phyloP scores from a whole-genome alignment of 768 basidiomycete genomes.

The Ramaria sp. region DNA sequence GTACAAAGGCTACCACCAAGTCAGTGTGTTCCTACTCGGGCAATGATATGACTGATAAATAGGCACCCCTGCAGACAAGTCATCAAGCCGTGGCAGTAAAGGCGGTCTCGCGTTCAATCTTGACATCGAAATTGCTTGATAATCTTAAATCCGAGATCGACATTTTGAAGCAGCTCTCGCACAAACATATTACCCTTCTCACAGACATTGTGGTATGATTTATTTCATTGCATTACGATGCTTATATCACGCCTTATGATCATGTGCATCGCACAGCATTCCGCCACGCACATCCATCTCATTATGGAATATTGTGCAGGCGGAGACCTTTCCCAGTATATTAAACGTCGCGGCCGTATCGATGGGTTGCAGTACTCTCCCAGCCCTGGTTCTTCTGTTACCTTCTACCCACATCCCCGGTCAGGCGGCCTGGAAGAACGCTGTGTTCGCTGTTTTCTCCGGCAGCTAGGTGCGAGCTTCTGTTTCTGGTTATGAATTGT shows the following conservation, averaged over 20 bases:
- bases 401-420: constrained; percentile 86
- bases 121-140: constrained; percentile 88
- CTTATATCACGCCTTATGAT: not conserved
- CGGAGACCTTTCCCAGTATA: constrained; percentile 92
- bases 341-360: constrained; percentile 93
- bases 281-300: constrained; percentile 45
- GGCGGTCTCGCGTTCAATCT: constrained; percentile 78
- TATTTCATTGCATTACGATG: not conserved
- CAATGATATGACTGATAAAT: not conserved
- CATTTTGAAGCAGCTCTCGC: constrained; percentile 87
- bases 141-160: constrained; percentile 98
- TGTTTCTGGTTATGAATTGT: not conserved
- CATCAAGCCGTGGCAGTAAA: constrained; percentile 84
- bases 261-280: not conserved
- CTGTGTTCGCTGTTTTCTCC: constrained; percentile 83
- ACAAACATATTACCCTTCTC: constrained; percentile 86
- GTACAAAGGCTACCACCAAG: constrained; percentile 87
- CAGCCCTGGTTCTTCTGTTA: constrained; percentile 51
- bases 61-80: constrained; percentile 43
- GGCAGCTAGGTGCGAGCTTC: constrained; percentile 64
- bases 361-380: constrained; percentile 81
- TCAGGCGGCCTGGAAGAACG: constrained; percentile 86
- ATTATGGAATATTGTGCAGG: constrained; percentile 98
- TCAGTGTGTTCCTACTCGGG: constrained; percentile 26
- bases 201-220: constrained; percentile 78